Percentiles rank a stretch among this genome's conserved stretches.
phyloP scores from a whole-genome alignment of 1,139 yeast genomes.

The Kurtzmaniella quercitrusa region DNA sequence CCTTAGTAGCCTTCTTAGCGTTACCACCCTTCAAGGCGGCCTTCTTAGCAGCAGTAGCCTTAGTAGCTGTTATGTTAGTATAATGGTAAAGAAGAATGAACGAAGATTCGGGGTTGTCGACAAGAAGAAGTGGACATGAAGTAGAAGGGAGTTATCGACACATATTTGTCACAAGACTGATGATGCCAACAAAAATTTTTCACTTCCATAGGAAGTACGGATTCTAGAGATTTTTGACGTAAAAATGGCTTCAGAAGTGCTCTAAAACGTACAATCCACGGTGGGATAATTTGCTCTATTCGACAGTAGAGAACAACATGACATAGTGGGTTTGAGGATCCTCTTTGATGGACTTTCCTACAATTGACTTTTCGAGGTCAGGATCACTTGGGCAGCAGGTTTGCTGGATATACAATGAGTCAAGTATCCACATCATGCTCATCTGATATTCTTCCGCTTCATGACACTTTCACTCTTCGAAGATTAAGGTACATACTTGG shows the following conservation, averaged over 20 bases:
- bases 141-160: no score
- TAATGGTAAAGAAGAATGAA: slow-evolving; percentile 1
- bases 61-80: slow-evolving; percentile 40
- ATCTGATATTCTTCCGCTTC: background rate
- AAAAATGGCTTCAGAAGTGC: no score
- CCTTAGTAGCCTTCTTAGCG: slow-evolving; percentile 86
- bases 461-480: background rate
- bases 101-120: no score
- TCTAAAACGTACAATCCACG: no score
- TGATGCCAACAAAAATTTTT: no score
- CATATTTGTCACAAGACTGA: no score
- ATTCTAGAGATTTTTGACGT: no score
- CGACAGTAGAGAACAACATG: no score
- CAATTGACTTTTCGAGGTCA: background rate
- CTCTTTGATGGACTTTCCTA: no score
- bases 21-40: slow-evolving; percentile 98
- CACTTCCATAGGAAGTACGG: no score
- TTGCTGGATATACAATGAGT: background rate
- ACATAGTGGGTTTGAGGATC: no score
- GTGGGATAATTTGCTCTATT: no score
- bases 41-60: slow-evolving; percentile 98
- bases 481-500: slow-evolving; percentile 17
- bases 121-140: background rate
- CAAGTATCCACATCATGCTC: background rate
- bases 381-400: background rate